Conservation (phyloP, 2,329 filamentous ascomycete species). For the Fusarium sp. region DNA sequence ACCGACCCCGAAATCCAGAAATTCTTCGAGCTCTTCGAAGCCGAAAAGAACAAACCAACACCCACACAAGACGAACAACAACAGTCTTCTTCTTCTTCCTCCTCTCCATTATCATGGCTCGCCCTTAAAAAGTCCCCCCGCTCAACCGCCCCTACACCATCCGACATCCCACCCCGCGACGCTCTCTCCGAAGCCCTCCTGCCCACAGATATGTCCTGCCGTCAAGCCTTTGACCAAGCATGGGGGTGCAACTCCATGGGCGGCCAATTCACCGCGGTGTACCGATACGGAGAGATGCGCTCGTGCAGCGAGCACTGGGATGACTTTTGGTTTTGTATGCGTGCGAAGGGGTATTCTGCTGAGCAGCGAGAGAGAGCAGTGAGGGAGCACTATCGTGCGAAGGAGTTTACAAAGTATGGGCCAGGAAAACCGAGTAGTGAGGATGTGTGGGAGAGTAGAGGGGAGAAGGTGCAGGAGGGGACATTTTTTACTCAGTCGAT, state of each 20-base stretch:
- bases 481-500: slow-evolving; percentile 58
- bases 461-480: slow-evolving; percentile 65
- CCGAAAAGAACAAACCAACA: slow-evolving; percentile 44
- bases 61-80: slow-evolving; percentile 37
- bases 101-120: slow-evolving; percentile 51
- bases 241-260: slow-evolving; percentile 94
- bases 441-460: slow-evolving; percentile 86
- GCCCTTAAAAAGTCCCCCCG: slow-evolving; percentile 49
- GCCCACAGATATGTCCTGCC: slow-evolving; percentile 87
- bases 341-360: slow-evolving; percentile 72
- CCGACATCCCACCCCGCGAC: slow-evolving; percentile 48
- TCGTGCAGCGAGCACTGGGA: slow-evolving; percentile 87
- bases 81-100: slow-evolving; percentile 33
- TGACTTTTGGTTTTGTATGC: slow-evolving; percentile 99
- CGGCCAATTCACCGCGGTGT: slow-evolving; percentile 91
- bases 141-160: slow-evolving; percentile 37
- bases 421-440: slow-evolving; percentile 78
- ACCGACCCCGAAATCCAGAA: slow-evolving; percentile 65
- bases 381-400: slow-evolving; percentile 73
- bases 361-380: slow-evolving; percentile 71
- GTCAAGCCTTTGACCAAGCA: slow-evolving; percentile 88
- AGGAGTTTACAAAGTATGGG: slow-evolving; percentile 72
- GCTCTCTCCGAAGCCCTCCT: slow-evolving; percentile 75
- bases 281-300: slow-evolving; percentile 82
- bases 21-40: slow-evolving; percentile 62